Evolutionary conservation across 1,284 basidiomycete species (phyloP), one percentile per base, ranked within the genome.

Genomic region (Cryptococcus sp.): DNA sequence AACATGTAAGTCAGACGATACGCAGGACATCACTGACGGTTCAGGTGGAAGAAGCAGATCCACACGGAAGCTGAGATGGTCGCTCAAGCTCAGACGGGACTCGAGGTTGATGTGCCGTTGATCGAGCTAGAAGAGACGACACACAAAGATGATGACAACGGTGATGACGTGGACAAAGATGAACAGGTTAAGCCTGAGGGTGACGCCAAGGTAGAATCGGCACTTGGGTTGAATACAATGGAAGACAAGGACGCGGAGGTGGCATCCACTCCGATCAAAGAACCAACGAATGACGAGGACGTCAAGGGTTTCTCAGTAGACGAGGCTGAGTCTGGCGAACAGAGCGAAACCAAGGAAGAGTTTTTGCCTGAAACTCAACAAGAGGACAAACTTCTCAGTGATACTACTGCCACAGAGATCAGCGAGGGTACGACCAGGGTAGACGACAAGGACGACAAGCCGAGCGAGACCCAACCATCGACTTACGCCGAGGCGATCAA

Each of bases 21-120:
- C 13, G 3, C 23, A 31, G 33, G 10, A 3, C 31, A 8, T 11
- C 0, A 44, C 46, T 57, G n/a, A 53, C 41, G 14, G 3, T 23
- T 4, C 47, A 69, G 67, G 67, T 75, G 73, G 73, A 70, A 67
- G 56, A 67, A 72, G 54, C 73, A 75, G 62, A 73, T 75, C 59
- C 69, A 67, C 54, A 71, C 73, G 23, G 71, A 75, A 46, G 69
- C 67, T 5, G 73, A 75, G 50, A 63, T 71, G 55, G 52, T 70
- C 6, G 67, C 68, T 30, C 59, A 63, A 23, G 59, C 61, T 6
- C 50, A 23, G 23, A 23, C 23, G 23, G 23, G 23, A 23, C 23
- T 23, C 23, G 23, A 23, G 23, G 23, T 23, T 23, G 23, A 23
- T 23, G 23, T 23, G 23, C 23, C 23, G 23, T 23, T 23, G 23